Conservation (phyloP, 2,329 filamentous ascomycete species). For the Bisporella sp. region DNA sequence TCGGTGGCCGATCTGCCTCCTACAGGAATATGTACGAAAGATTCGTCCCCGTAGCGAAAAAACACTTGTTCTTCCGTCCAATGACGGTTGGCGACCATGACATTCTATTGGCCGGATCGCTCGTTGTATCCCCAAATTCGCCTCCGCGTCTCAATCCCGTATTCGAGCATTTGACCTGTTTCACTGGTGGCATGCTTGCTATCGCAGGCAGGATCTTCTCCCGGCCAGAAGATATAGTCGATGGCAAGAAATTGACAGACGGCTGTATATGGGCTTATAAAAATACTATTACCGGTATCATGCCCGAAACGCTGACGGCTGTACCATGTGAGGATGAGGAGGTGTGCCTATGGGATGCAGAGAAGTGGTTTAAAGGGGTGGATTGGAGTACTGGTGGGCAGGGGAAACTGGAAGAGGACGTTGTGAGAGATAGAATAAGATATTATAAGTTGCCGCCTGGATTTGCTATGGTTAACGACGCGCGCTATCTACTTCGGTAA, state of each 20-base stretch:
- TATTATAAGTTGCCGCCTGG: constrained; percentile 15
- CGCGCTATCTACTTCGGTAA: constrained; percentile 20
- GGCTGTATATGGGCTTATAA: constrained; percentile 59
- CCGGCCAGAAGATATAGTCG: constrained; percentile 44
- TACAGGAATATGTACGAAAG: constrained; percentile 35
- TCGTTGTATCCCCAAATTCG: constrained; percentile 32
- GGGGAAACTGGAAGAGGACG: constrained; percentile 1
- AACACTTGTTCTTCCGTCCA: constrained; percentile 38
- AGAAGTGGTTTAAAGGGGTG: constrained; percentile 43
- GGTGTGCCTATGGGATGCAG: constrained; percentile 25
- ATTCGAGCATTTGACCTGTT: constrained; percentile 64
- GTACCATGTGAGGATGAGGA: constrained; percentile 17
- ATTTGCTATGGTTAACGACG: constrained; percentile 16
- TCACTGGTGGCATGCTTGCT: constrained; percentile 64
- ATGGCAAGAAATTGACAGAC: constrained; percentile 50
- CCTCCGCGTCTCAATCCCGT: constrained; percentile 35
- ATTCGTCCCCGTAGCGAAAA: constrained; percentile 39
- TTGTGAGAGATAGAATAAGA: constrained; percentile 10
- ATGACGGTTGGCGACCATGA: constrained; percentile 31
- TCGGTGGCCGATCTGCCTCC: constrained; percentile 17
- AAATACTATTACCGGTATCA: constrained; percentile 49
- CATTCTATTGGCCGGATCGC: constrained; percentile 44
- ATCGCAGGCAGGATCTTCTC: constrained; percentile 58
- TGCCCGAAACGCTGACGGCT: constrained; percentile 50
- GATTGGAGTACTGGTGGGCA: constrained; percentile 2